A percentile compares a stretch with the other conserved stretches of the same genome.
Conservation (phyloP, 768 basidiomycete genomes). For the Lentinula sp. region DNA sequence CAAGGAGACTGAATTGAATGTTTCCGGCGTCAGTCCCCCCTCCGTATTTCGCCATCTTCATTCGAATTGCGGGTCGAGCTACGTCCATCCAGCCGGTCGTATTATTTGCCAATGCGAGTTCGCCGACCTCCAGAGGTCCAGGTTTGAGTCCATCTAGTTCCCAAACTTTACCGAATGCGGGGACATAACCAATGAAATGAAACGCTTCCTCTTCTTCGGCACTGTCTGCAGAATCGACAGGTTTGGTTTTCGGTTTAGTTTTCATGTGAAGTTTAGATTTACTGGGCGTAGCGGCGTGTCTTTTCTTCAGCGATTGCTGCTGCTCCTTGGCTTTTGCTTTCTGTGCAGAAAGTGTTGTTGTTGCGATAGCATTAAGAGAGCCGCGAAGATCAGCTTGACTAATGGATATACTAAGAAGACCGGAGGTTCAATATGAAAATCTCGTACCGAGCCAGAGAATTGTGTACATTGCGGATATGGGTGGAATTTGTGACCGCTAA, state of each 20-base stretch:
- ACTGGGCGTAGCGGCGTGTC: conserved; percentile 31
- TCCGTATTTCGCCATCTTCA: conserved; percentile 57
- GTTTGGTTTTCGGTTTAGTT: conserved; percentile 14
- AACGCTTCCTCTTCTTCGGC: conserved; percentile 39
- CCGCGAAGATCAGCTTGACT: conserved; percentile 58
- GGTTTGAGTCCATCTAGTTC: conserved; percentile 61
- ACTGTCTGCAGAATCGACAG: conserved; percentile 17
- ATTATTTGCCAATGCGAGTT: conserved; percentile 21
- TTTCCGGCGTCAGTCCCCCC: conserved; percentile 34
- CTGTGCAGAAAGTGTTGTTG: conserved; percentile 34
- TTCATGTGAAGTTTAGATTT: conserved; percentile 8
- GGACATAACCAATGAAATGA: conserved; percentile 65
- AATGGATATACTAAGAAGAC: conserved; percentile 5
- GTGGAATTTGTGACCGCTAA: conserved; percentile 54
- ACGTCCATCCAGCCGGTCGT: conserved; percentile 49
- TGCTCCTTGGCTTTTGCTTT: conserved; percentile 2
- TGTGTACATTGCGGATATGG: conserved; percentile 49
- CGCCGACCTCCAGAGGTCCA: conserved; percentile 59
- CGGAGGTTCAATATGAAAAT: not conserved
- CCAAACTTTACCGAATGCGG: conserved; percentile 60
- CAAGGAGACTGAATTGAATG: conserved; percentile 57
- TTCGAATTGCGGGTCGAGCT: conserved; percentile 50
- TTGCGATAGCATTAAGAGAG: conserved; percentile 38
- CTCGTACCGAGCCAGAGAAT: conserved; percentile 51
- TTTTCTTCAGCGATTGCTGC: conserved; percentile 17